Evolutionary conservation across 106 monocot genomes (phyloP).

Genomic region (Acanthochlamys bracteata): DNA sequence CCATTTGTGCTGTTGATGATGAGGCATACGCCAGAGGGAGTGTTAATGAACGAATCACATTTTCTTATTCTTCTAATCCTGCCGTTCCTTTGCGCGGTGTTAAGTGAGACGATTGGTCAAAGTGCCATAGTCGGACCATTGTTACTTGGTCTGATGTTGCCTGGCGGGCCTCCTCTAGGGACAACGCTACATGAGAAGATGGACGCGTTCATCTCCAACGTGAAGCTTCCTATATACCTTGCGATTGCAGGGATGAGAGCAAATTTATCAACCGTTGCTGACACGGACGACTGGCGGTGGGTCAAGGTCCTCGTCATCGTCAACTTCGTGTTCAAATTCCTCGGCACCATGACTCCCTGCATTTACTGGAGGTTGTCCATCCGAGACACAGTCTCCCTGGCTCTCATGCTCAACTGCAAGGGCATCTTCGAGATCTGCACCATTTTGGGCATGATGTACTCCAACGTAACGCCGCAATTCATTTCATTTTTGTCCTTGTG

Average conservation of each 20-base stretch:
- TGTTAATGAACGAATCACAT: constrained; percentile 9
- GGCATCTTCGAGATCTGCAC: constrained; percentile 17
- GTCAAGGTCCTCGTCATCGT: constrained; percentile 10
- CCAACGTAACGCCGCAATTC: background rate
- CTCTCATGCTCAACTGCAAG: constrained; percentile 15
- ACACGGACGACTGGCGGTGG: background rate
- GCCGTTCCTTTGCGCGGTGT: background rate
- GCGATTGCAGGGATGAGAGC: background rate
- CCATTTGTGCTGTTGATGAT: constrained; percentile 25
- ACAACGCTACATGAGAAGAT: constrained; percentile 15
- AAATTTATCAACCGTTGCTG: background rate
- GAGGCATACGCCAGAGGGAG: constrained; percentile 21
- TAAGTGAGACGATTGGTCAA: constrained; percentile 7
- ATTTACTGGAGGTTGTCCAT: constrained; percentile 3
- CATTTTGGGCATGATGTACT: no score
- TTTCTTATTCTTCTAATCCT: constrained; percentile 10
- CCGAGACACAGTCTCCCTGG: constrained; percentile 2
- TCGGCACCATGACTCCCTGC: background rate
- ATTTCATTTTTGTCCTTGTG: background rate
- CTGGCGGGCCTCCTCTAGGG: constrained; percentile 25
- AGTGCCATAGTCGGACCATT: background rate
- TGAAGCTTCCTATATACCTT: constrained; percentile 13
- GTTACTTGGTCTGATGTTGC: constrained; percentile 17
- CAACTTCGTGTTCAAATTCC: constrained; percentile 5
- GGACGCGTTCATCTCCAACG: constrained; percentile 2